Evolutionary conservation across 257 asterid species (phyloP), one percentile per base, ranked within the genome.

Genomic region (Sherardia arvensis): DNA sequence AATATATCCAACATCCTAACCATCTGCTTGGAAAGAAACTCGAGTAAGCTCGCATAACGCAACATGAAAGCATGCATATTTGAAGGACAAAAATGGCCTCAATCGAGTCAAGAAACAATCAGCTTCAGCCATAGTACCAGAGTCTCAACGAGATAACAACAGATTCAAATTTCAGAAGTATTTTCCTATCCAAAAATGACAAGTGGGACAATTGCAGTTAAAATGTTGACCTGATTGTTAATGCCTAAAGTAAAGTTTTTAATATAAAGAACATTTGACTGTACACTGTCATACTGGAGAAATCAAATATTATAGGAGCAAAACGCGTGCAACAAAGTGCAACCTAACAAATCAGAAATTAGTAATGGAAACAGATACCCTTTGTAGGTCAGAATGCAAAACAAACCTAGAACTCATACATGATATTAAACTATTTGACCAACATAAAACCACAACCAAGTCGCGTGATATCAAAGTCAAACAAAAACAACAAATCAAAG

Each of bases 1-100:
- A 93, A 81, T 74, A 93, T 74, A 82, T 93, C 99, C 86, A 93
- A 73, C 99, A 93, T 81, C 79, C 95, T 88, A 57, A 93, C 99
- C 99, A 93, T 93, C 99, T 93, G 97, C 55, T 49, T 34, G 40
- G 56, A 70, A 73, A 71, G 65, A 58, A 25, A 36, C 38, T 45
- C 27, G 25, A 63, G 68, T 77, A 67, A 70, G 49, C 32, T 26
- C n/a, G 53, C 49, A 36, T 59, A 47, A 23, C 38, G 67, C 38
- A 43, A 57, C 49, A 32, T 27, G 26, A 63, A 45, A 47, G 25
- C 8, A 5, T n/a, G 10, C 23, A 8, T 40, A 64, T 10, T 10
- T 28, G 22, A 28, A 29, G 7, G 59, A 53, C 61, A 23, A 58
- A 63, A 48, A 26, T 33, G 51, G 61, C 28, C 61, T 38, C 22